Base-by-base conservation (phyloP, 805 yeast species). In the Suhomyces faveliae region DNA sequence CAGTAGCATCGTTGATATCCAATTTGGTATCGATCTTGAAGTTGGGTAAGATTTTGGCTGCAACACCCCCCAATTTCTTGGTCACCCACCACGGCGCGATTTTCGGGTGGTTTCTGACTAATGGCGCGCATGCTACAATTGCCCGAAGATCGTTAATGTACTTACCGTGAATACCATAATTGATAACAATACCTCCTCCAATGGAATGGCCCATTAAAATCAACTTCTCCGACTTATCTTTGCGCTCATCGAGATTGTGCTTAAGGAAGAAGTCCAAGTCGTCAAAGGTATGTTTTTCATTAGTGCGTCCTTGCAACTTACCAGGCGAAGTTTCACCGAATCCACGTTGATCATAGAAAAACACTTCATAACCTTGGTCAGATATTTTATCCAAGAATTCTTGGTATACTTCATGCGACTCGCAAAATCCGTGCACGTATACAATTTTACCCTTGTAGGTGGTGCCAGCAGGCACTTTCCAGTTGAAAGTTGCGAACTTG, bases 181-280 rank as follows among this genome's bases (percentile, higher is more conserved):
- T 84, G 48, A 87, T 66, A 0, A 69, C 70, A 43, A 87, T 80
- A 0, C 85, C 91, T 17, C 92, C 92, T 43, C 96, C 96, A 91
- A 87, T 85, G 8, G 90, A 85, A 54, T 83, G 89, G 1, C 92
- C 90, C 58, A 78, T 69, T 40, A 87, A 58, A 55, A 70, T 76
- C 25, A 85, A 55, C 51, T 77, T 77, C 42, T 70, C 72, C 2
- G 48, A 39, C 5, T 62, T 42, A 46, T 59, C 63, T 10, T 46
- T 45, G 35, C 65, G 51, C 23, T 70, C 68, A 15, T 74, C 71
- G 19, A 75, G 56, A 44, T 75, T 76, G 40, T 59, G 59, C 47
- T 77, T 68, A 46, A 84, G 63, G 62, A 87, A 77, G 56, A 70
- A 77, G 47, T 84, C 82, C 55, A 87, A 68, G 59, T 84, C 91